phyloP scores from a whole-genome alignment of 2,329 filamentous ascomycete species.

The Trichoderma hamatum region DNA sequence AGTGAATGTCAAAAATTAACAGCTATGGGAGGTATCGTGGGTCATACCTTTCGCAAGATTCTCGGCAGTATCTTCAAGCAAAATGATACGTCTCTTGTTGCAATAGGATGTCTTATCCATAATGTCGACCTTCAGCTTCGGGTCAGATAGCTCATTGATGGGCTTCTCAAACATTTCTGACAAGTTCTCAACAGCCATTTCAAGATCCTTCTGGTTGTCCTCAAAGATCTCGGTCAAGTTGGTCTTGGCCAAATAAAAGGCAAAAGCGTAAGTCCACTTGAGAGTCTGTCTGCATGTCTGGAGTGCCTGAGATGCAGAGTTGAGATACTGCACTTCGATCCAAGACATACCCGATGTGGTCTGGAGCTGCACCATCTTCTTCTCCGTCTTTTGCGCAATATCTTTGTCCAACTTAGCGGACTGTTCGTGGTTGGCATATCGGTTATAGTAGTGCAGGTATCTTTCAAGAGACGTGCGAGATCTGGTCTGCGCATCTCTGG shows the following conservation, averaged over 20 bases:
- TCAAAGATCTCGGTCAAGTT: constrained; percentile 97
- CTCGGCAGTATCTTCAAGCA: constrained; percentile 90
- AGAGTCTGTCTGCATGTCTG: constrained; percentile 97
- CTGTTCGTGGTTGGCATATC: constrained; percentile 98
- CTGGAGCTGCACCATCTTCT: constrained; percentile 98
- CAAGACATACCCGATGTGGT: constrained; percentile 94
- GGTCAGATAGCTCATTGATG: constrained; percentile 76
- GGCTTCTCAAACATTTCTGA: constrained; percentile 99
- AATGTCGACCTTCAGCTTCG: constrained; percentile 97
- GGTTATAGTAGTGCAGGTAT: constrained; percentile 99
- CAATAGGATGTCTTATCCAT: constrained; percentile 99
- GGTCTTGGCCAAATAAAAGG: constrained; percentile 94
- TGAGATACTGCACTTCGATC: constrained; percentile 98
- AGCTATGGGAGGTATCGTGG: not conserved
- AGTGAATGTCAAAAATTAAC: constrained; percentile 28
- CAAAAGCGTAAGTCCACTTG: constrained; percentile 99
- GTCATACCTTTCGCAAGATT: constrained; percentile 79
- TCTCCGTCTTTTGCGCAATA: constrained; percentile 93
- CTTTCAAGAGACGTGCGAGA: constrained; percentile 88
- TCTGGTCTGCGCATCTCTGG: constrained; percentile 87
- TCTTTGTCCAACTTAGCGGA: constrained; percentile 96
- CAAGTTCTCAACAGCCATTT: constrained; percentile 93
- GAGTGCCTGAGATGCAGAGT: constrained; percentile 87
- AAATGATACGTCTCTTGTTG: constrained; percentile 84
- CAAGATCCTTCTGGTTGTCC: constrained; percentile 96